Percentiles rank a stretch among this genome's conserved stretches.
Conservation (phyloP, 371 early-diverging fungal species). For the Mucor plumbeus region DNA sequence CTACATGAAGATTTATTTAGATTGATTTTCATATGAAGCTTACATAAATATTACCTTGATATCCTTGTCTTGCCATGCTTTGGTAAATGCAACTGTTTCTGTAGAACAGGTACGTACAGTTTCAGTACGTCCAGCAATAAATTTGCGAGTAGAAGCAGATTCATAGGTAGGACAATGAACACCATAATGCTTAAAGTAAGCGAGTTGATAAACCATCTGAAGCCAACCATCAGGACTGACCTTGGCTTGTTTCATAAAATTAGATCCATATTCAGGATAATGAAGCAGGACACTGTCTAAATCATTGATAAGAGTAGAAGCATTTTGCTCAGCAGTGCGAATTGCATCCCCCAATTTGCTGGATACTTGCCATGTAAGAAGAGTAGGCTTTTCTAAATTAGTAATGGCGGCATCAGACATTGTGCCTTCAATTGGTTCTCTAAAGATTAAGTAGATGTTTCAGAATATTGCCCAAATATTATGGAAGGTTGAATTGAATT, state of each 20-base stretch:
- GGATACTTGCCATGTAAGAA: slow-evolving; percentile 69
- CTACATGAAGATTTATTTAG: slow-evolving; percentile 24
- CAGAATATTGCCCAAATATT: not conserved
- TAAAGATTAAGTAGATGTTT: slow-evolving; percentile 7
- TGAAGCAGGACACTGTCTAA: slow-evolving; percentile 76
- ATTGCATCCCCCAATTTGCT: slow-evolving; percentile 54
- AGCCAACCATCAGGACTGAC: slow-evolving; percentile 85
- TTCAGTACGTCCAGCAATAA: slow-evolving; percentile 86
- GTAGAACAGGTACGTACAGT: slow-evolving; percentile 75
- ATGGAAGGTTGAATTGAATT: slow-evolving; percentile 16
- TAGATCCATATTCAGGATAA: slow-evolving; percentile 75
- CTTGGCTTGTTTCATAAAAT: slow-evolving; percentile 81
- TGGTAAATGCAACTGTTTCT: slow-evolving; percentile 71
- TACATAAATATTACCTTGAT: slow-evolving; percentile 29
- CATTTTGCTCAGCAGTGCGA: slow-evolving; percentile 64
- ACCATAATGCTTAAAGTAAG: slow-evolving; percentile 79
- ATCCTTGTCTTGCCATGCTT: slow-evolving; percentile 68
- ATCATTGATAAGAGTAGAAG: slow-evolving; percentile 67
- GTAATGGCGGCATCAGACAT: slow-evolving; percentile 30
- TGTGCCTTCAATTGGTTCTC: slow-evolving; percentile 66
- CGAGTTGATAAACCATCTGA: slow-evolving; percentile 88
- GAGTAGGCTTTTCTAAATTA: slow-evolving; percentile 54
- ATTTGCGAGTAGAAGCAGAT: slow-evolving; percentile 83
- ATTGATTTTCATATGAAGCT: too few relatives aligned
- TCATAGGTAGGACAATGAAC: slow-evolving; percentile 80